Evolutionary conservation across 2,329 filamentous ascomycete genomes (phyloP), one percentile per base, ranked within the genome.

Genomic region (Botrytis aclada): DNA sequence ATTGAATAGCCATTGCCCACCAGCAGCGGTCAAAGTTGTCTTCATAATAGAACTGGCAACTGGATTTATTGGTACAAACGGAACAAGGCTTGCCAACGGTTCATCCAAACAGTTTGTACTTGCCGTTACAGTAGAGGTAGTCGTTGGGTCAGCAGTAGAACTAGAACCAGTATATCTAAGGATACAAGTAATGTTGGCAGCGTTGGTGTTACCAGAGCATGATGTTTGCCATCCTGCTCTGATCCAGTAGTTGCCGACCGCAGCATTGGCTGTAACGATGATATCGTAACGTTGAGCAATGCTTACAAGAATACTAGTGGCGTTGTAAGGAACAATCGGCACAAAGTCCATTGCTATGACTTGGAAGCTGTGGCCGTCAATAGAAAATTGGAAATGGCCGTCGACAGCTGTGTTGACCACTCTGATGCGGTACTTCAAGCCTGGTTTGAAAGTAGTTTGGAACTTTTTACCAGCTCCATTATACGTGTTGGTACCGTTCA

Each of bases 301-400:
- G 16, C 80, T 82, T 64, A 87, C 77, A 34, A 81, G 81, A 2
- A 88, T 67, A 32, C 80, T 80, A 0, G 82, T 81, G 2, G 87
- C 85, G 0, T 80, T 81, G 74, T 85, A 90, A 0, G 88, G 88
- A 41, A 82, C 74, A 29, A 90, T 84, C 0, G 88, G 87, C 0
- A 90, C 86, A 10, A 90, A 81, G 72, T 89, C 89, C n/a, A 81
- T 81, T 0, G 84, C 83, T 37, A 90, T 88, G 43, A 91, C 88
- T 0, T 82, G 85, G 77, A 91, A 78, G 0, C 79, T 84, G 78
- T 91, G 89, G 72, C 86, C 84, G 77, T 88, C 86, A 72, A 88
- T 85, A 62, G 81, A 82, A 74, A 88, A 82, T 32, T 80, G 78
- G 74, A 84, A 83, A 70, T 80, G 81, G 34, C 81, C 82, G 72